Base-by-base conservation (phyloP, 306 rosid genomes). In the Prunus persica region DNA sequence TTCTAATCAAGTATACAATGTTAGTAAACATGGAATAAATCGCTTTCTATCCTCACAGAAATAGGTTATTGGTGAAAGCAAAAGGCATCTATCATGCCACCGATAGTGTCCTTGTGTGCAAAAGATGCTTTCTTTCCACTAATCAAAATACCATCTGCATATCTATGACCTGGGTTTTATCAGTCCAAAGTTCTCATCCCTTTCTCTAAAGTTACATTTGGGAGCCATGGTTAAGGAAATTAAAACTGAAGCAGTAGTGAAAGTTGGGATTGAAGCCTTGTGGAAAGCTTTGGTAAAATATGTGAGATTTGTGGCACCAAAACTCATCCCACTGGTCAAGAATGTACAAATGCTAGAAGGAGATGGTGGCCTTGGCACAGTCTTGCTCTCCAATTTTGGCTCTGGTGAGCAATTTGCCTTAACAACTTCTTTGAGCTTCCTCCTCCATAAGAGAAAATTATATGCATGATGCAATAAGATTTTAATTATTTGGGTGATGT, bases 271-370 rank as follows among this genome's bases (percentile, higher is more conserved):
- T 55, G 86, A 86, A 69, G 67, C 71, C 79, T 68, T 89, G 1
- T 88, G 95, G 91, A 76, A 76, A 70, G 88, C 84, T 76, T 62
- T 88, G 74, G 60, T 83, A 9, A 82, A 84, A 69, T 91, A 88
- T 45, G 60, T 85, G 57, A 76, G 41, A 27, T 43, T 13, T 65
- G n/a, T 81, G 64, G 83, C 50, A 49, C 91, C 95, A 47, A 88
- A 85, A 55, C 76, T 77, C 19, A 69, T 87, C 12, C 95, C 90
- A 11, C 15, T 79, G 65, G 91, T 89, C 19, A 82, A 86, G 54
- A 79, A 80, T n/a, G 87, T 84, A 78, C 81, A 88, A 69, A 3
- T 91, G 15, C 46, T 88, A 19, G 88, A 91, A 80, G 97, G 97
- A 8, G 87, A 88, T 81, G 95, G 95, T 69, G 87, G 95, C 54